phyloP scores from a whole-genome alignment of 1,284 basidiomycete species.

The Sutorius eximius region DNA sequence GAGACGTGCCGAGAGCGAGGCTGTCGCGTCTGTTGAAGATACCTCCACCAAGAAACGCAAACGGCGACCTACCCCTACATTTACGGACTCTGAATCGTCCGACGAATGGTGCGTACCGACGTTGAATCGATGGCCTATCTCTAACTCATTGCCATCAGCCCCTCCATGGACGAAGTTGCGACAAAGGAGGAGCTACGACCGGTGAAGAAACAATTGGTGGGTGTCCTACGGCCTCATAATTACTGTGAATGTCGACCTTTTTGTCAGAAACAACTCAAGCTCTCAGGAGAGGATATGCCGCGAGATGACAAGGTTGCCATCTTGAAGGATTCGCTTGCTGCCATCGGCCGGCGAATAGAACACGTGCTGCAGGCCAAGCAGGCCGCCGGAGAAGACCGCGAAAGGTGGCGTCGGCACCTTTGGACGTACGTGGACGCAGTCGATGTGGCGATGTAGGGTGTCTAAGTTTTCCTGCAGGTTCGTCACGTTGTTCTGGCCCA shows the following conservation, averaged over 20 bases:
- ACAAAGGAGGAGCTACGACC: constrained; percentile 97
- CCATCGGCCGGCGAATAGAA: constrained; percentile 93
- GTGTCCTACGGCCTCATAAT: constrained; percentile 27
- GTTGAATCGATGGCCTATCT: neutral
- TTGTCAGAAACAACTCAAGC: constrained; percentile 89
- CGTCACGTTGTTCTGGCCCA: constrained; percentile 95
- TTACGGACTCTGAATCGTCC: constrained; percentile 86
- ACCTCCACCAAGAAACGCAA: constrained; percentile 70
- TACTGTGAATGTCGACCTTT: constrained; percentile 10
- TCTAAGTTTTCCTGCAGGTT: constrained; percentile 53
- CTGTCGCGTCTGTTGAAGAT: constrained; percentile 76
- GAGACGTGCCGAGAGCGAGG: constrained; percentile 79
- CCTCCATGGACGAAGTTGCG: constrained; percentile 93
- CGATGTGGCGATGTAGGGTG: neutral
- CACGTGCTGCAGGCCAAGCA: constrained; percentile 76
- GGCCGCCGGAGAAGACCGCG: constrained; percentile 73
- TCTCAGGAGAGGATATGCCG: constrained; percentile 89
- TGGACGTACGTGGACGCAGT: constrained; percentile 76
- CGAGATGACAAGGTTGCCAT: constrained; percentile 95
- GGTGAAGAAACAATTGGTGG: constrained; percentile 92
- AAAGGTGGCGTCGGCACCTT: constrained; percentile 89
- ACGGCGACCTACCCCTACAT: constrained; percentile 85
- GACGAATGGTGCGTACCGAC: constrained; percentile 74
- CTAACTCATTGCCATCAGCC: constrained; percentile 44
- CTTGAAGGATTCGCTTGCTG: constrained; percentile 92